Conservation (phyloP, 1,284 basidiomycete genomes). For the Violaceomyces palustris region DNA sequence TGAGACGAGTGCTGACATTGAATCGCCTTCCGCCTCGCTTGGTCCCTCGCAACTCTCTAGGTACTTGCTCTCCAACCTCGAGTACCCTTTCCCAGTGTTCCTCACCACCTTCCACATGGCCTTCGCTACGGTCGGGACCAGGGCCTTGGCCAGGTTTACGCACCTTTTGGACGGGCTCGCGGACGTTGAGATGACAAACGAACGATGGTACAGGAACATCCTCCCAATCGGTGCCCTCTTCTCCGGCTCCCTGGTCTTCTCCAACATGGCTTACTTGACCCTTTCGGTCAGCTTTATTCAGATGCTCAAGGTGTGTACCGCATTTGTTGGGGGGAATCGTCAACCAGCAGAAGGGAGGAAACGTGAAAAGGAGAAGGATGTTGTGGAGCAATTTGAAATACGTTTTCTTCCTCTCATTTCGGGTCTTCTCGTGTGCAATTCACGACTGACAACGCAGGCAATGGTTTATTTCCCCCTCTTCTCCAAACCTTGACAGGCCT, state of each 20-base stretch:
- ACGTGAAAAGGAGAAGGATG: too few species aligned
- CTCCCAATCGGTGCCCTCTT: constrained; percentile 89
- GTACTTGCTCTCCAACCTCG: constrained; percentile 63
- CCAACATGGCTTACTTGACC: constrained; percentile 89
- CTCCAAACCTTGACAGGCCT: too few species aligned
- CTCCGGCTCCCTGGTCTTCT: constrained; percentile 82
- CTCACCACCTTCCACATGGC: constrained; percentile 52
- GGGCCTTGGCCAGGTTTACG: constrained; percentile 81
- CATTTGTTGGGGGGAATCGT: too few species aligned
- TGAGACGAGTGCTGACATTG: too few species aligned
- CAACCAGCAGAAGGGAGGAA: too few species aligned
- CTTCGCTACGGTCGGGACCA: constrained; percentile 77
- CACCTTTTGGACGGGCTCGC: constrained; percentile 79
- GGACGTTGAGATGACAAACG: constrained; percentile 68
- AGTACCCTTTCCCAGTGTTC: constrained; percentile 54
- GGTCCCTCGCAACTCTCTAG: too few species aligned
- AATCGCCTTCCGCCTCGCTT: too few species aligned
- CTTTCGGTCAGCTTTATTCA: constrained; percentile 90
- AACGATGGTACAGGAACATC: constrained; percentile 64
- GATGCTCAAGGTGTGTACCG: constrained; percentile 99
- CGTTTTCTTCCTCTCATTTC: background rate
- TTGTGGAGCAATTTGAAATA: background rate
- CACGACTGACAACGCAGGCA: too few species aligned
- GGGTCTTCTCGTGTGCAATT: too few species aligned
- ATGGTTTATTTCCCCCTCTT: too few species aligned